Base-by-base conservation (phyloP, 2,329 filamentous ascomycete species). In the Sarocladiaceae sp. region DNA sequence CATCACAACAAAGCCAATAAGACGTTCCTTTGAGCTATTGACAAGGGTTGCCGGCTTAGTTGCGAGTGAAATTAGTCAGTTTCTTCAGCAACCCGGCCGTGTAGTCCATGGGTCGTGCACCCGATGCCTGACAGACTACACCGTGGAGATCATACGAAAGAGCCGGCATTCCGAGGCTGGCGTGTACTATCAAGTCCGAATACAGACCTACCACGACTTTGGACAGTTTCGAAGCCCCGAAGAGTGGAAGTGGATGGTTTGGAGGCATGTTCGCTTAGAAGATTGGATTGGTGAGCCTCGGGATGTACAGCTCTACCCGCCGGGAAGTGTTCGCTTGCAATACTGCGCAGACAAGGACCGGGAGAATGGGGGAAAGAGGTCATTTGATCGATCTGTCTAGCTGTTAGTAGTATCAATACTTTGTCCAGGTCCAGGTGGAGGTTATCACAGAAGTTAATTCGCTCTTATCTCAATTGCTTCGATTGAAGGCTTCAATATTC, bases 221-320 rank as follows among this genome's bases (percentile, higher is more conserved):
- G 33, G 33, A 37, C 33, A 37, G 33, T 37, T 37, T 37, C 33
- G 33, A 37, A 37, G 33, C 21, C 33, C 33, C 16, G 20, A 37
- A 18, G 33, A 37, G 16, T 37, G 33, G 33, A 37, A 37, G 33
- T 37, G 16, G 33, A 37, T n/a, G 33, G 33, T 18, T 37, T 37
- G 33, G 33, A 37, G 16, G 33, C 31, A n/a, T 33, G 31, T 33
- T 33, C 6, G 31, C 7, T 7, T 16, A 33, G 31, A 33, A 33
- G 6, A 15, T 16, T 33, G 31, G 31, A n/a, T 19, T 19, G 20
- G 16, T 37, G 33, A 5, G 33, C 20, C 33, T 37, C 33, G 33
- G 16, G 33, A 37, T 37, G 18, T 37, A 37, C 33, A 37, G 33
- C 33, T 37, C 20, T 37, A 37, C n/a, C 33, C 33, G 33, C 33